Evolutionary conservation across 768 basidiomycete genomes (phyloP).

Genomic region (Russula sp.): DNA sequence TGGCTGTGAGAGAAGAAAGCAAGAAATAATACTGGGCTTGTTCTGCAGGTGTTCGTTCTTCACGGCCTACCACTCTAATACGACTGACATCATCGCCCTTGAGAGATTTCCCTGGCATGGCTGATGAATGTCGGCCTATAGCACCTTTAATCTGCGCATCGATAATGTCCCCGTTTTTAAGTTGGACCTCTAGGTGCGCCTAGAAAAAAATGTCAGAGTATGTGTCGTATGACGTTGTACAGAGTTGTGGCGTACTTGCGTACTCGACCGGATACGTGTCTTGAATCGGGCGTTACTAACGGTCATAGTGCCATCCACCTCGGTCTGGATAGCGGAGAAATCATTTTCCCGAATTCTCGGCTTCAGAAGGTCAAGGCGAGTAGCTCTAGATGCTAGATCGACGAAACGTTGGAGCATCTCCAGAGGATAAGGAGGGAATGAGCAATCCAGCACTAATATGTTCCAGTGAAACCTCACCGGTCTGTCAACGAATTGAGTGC

Average conservation of each 20-base stretch:
- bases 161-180: neutral
- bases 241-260: neutral
- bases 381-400: neutral
- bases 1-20: neutral
- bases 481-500: neutral
- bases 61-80: conserved; percentile 12
- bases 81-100: neutral
- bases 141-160: neutral
- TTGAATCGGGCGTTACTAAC: conserved; percentile 12
- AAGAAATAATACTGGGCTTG: conserved; percentile 9
- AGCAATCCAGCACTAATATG: neutral
- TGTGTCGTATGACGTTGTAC: neutral
- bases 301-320: neutral
- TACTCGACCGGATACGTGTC: conserved; percentile 5
- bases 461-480: neutral
- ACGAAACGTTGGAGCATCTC: neutral
- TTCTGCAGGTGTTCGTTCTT: conserved; percentile 8
- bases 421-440: neutral
- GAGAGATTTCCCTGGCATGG: neutral
- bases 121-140: conserved; percentile 2
- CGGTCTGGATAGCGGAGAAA: neutral
- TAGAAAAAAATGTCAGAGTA: neutral
- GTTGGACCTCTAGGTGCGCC: neutral
- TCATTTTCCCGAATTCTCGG: conserved; percentile 7
- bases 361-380: neutral